Evolutionary conservation across 2,329 filamentous ascomycete genomes (phyloP), one percentile per base, ranked within the genome.

Genomic region (Diaporthe amygdali): DNA sequence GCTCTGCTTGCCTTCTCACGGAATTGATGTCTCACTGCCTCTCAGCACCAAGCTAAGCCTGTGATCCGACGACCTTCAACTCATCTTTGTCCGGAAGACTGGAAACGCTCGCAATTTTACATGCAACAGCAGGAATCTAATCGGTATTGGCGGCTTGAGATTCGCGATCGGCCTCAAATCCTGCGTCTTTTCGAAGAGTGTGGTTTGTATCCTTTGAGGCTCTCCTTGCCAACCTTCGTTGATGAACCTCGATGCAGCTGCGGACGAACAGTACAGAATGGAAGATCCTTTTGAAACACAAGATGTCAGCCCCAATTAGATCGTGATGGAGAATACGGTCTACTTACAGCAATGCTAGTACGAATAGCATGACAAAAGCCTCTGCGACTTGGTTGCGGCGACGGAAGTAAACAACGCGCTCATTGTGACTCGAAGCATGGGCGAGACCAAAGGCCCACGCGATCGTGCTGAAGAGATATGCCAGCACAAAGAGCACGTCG

Each of bases 291-390:
- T n/a, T 15, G 7, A 4, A 30, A 15, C 25, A 47, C 2, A 1
- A 2, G 5, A 15, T 20, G 56, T 63, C 56, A 63, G 39, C 9
- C 1, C 6, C 9, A 9, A 30, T 3, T 14, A 5, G 15, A 32
- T 9, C 1, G 10, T 30, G 8, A 1, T 7, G 0, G 8, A 14
- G 10, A 14, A 15, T 0, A 4, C 20, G 10, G 39, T 6, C 2
- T 7, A 46, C 56, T n/a, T 32, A 63, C 56, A 27, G 1, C 20
- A 41, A 14, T 5, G n/a, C 39, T 25, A 63, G 5, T 20, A 63
- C n/a, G 15, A 34, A 63, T 15, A 52, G 8, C 10, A 52, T 30
- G 25, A 52, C 7, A 6, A 52, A 52, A 17, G 3, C 27, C 25
- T 52, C 49, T 14, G 25, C 49, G 6, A 30, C 25, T 12, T 32